Evolutionary conservation across 1,139 yeast species (phyloP).

Genomic region (Yarrowia galli): DNA sequence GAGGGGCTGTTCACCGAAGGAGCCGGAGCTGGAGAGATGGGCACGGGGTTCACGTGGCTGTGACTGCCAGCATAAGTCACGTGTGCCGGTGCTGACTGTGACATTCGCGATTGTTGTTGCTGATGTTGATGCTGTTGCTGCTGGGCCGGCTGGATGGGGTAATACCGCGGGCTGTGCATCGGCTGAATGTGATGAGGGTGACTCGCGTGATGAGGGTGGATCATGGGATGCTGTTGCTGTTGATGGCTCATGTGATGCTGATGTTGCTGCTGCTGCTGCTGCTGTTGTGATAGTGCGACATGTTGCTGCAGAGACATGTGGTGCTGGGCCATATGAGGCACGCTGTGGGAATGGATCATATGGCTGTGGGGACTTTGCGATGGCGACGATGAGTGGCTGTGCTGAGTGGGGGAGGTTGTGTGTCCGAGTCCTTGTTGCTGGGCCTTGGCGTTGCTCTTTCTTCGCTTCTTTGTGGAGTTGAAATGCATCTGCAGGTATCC

Average conservation of each 20-base stretch:
- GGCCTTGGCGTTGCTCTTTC: slow-evolving; percentile 31
- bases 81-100: slow-evolving; percentile 24
- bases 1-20: background rate
- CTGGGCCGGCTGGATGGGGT: slow-evolving; percentile 29
- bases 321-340: slow-evolving; percentile 23
- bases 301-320: slow-evolving; percentile 19
- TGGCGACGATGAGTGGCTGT: slow-evolving; percentile 2
- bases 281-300: slow-evolving; percentile 19
- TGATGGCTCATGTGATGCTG: slow-evolving; percentile 4
- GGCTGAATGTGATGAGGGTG: slow-evolving; percentile 24
- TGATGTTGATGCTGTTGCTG: slow-evolving; percentile 19
- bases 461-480: slow-evolving; percentile 24
- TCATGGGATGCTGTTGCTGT: slow-evolving; percentile 1
- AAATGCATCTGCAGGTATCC: slow-evolving; percentile 61
- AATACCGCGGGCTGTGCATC: slow-evolving; percentile 19
- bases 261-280: slow-evolving; percentile 2
- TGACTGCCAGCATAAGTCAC: slow-evolving; percentile 19
- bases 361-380: slow-evolving; percentile 7
- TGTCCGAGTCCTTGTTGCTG: slow-evolving; percentile 3
- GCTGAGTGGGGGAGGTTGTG: slow-evolving; percentile 1
- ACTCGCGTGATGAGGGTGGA: slow-evolving; percentile 8
- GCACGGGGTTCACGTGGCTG: slow-evolving; percentile 23
- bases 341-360: slow-evolving; percentile 25
- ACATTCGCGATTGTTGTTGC: slow-evolving; percentile 3
- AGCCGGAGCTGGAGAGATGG: slow-evolving; percentile 23